Evolutionary conservation across 139 green algal genomes (phyloP), one percentile per base, ranked within the genome.

Genomic region (Auxenochlorella protothecoides): DNA sequence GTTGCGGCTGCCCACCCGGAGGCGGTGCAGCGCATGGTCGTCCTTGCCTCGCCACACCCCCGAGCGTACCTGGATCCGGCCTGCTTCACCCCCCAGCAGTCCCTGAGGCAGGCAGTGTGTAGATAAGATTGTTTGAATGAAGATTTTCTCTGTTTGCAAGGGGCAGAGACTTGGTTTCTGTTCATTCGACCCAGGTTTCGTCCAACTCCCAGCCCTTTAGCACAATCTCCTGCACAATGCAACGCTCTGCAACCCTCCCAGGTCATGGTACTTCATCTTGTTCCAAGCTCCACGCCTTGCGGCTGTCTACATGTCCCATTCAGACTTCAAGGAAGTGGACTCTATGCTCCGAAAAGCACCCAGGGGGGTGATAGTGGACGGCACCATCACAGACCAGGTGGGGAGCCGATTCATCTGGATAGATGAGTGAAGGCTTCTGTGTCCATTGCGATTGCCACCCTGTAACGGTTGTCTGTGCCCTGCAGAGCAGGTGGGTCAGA

Each of bases 1-100:
- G 67, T 78, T 27, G 85, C 85, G 2, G 77, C 72, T 9, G 55
- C 72, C n/a, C 66, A 78, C 62, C 61, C 74, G 3, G 55, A 73
- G 13, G 11, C 11, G 57, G 57, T 62, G 9, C 57, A 11, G 9
- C 57, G 57, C 57, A 9, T 62, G 9, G 57, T 62, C 57, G 11
- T 62, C 11, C 57, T 62, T 0, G 9, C 9, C 57, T 62, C 57
- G 57, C 57, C 57, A 9, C 57, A 62, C 57, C 57, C 57, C 9
- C 57, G 11, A 15, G 57, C 57, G 9, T 62, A 62, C 57, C 9
- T 15, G 11, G 57, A 62, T 11, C 57, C 57, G 11, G 57, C 57
- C 9, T 62, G 57, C 57, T 62, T 62, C 11, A 62, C 57, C 9
- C 9, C 9, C 57, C 9, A 62, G 57, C 57, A 62, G 57, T 9